A percentile compares a stretch with the other conserved stretches of the same genome.
Conservation (phyloP, 352 stramenopile genomes). For the Phytophthora pluvialis region DNA sequence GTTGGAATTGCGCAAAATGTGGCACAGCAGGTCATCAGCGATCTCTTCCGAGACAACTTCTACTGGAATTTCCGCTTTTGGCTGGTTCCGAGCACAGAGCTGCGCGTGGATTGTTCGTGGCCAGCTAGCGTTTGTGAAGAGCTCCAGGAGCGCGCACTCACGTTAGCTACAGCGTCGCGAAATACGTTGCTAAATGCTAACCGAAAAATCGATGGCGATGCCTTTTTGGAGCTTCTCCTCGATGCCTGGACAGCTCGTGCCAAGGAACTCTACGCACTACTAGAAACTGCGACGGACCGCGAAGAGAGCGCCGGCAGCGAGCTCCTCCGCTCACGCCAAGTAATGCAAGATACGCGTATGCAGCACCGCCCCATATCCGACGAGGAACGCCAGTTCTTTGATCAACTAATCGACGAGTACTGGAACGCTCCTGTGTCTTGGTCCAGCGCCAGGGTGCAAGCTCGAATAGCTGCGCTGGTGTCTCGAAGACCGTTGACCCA, state of each 20-base stretch:
- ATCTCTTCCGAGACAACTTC: constrained; percentile 79
- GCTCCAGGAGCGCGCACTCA: constrained; percentile 64
- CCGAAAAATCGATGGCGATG: constrained; percentile 82
- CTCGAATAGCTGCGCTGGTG: constrained; percentile 27
- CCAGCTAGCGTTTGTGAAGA: constrained; percentile 51
- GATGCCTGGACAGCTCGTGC: constrained; percentile 69
- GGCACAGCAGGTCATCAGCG: constrained; percentile 57
- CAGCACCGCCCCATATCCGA: constrained; percentile 45
- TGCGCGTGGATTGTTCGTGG: constrained; percentile 63
- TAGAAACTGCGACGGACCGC: constrained; percentile 67
- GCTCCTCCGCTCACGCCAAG: constrained; percentile 42
- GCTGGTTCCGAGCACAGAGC: constrained; percentile 61
- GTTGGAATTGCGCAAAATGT: constrained; percentile 64
- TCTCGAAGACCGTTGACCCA: constrained; percentile 40
- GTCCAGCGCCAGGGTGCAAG: constrained; percentile 48
- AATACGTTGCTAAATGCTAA: constrained; percentile 58
- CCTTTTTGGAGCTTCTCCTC: constrained; percentile 70
- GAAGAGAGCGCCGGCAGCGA: constrained; percentile 46
- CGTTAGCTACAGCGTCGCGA: constrained; percentile 49
- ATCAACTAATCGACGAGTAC: constrained; percentile 65
- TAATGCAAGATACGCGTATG: constrained; percentile 47
- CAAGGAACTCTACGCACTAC: constrained; percentile 44
- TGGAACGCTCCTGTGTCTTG: constrained; percentile 75
- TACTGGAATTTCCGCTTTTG: constrained; percentile 87
- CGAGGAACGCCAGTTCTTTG: constrained; percentile 53